These are phyloP conservation scores for Discostella pseudostelligera DNA, from an alignment of 108 stramenopile species.

Conservation along the genomic window DNA sequence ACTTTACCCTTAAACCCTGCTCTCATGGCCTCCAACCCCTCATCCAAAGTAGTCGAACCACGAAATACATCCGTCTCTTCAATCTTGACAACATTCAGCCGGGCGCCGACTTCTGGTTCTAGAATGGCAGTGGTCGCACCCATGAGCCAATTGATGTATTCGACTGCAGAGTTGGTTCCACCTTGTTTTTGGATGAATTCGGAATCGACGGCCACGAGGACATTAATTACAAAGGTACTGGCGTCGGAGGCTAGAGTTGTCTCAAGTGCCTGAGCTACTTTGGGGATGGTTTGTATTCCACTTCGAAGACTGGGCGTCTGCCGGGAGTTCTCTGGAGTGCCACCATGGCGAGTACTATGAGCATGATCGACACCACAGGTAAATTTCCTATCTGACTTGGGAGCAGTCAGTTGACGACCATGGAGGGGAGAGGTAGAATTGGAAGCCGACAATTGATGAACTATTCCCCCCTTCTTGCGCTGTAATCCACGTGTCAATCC, in stretches of 20 bases:
- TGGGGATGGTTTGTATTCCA: not conserved
- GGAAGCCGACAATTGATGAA: too few species aligned
- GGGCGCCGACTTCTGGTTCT: conserved; percentile 37
- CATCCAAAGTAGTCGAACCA: not conserved
- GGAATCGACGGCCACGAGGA: not conserved
- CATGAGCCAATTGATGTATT: conserved; percentile 35
- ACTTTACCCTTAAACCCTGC: not conserved
- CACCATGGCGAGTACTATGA: not conserved
- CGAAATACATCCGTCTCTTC: conserved; percentile 15
- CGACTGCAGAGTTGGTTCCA: not conserved
- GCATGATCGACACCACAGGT: not conserved
- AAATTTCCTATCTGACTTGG: too few species aligned
- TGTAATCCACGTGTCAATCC: too few species aligned
- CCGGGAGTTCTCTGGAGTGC: too few species aligned
- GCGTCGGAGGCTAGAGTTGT: not conserved
- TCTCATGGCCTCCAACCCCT: conserved; percentile 15
- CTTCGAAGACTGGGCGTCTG: too few species aligned
- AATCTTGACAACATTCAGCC: conserved; percentile 25
- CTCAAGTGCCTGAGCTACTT: not conserved
- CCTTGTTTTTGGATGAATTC: conserved; percentile 1
- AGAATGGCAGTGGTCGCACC: conserved; percentile 37
- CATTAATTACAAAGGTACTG: not conserved
- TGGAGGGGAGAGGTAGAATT: too few species aligned
- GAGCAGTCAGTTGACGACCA: too few species aligned
- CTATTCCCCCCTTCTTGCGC: too few species aligned